Base-by-base conservation (phyloP, 2,329 filamentous ascomycete genomes). In the Fusarium setosum region DNA sequence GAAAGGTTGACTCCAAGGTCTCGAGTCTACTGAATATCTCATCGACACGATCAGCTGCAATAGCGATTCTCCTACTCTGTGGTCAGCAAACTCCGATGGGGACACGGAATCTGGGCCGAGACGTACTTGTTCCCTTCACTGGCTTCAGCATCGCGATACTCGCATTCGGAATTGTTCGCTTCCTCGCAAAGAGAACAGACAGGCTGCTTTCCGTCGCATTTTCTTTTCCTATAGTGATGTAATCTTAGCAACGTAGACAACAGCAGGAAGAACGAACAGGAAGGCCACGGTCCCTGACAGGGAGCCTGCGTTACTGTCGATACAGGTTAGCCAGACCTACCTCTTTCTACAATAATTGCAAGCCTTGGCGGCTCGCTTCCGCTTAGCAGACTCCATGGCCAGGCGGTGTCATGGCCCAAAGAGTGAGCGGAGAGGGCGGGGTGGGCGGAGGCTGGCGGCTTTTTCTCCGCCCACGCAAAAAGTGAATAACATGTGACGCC, bases 331-430 rank as follows among this genome's bases (percentile, higher is more conserved):
- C n/a, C n/a, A 5, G 15, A 29, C 38, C 10, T 29, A 67, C 66
- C 66, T 69, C 44, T 64, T 69, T 24, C 63, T 57, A 6, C 66
- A 69, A 35, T 69, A 69, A 32, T 69, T 69, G n/a, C 66, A 69
- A 6, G 66, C 66, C 10, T 69, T 67, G 59, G 66, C 66, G 59
- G 66, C 66, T 58, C 66, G 63, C 59, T 67, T 69, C 66, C 66
- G 59, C 59, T 69, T 69, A 10, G 42, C 35, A 41, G 66, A 67
- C 12, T 67, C 64, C 63, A 67, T 67, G 34, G 31, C 45, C 45
- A 15, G 34, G 15, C 24, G 18, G 13, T 49, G 23, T 20, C n/a
- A 8, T 8, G n/a, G 10, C 18, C 34, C 17, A 18, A 31, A 42
- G 40, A 32, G 18, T 67, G 47, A 56, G 63, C 63, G 59, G 49